A percentile compares a stretch with the other conserved stretches of the same genome.
Conservation (phyloP, 2,329 filamentous ascomycete genomes). For the Ophiostoma sp. region DNA sequence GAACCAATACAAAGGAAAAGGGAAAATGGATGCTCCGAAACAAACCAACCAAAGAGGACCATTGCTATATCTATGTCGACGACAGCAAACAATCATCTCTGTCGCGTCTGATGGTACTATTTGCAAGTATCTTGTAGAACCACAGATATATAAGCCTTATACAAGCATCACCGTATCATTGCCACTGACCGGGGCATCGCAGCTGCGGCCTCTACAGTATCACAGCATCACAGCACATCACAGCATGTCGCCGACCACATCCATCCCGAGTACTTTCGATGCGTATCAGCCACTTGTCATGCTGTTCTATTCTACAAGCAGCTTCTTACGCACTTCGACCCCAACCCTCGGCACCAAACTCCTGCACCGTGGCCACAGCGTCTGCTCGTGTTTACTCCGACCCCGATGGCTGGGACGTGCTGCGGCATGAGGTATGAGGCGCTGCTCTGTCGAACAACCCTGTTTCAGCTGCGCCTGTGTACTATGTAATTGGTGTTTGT, state of each 20-base stretch:
- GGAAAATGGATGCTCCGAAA: no score
- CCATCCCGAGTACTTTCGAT: background rate
- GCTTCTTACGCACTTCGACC: background rate
- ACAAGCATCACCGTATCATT: background rate
- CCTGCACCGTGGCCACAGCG: background rate
- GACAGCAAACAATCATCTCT: no score
- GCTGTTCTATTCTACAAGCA: background rate
- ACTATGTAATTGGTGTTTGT: background rate
- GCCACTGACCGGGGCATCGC: background rate
- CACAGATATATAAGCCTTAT: background rate
- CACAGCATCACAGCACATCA: background rate
- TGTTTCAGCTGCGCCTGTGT: background rate
- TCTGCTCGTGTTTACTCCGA: background rate
- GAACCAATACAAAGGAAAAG: no score
- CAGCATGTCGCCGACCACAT: background rate
- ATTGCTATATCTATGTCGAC: no score
- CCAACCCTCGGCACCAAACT: no score
- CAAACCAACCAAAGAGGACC: no score
- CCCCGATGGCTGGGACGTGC: background rate
- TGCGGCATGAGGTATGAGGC: background rate
- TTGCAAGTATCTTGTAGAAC: no score
- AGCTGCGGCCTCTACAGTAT: background rate
- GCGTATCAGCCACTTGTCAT: background rate
- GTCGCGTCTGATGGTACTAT: no score
- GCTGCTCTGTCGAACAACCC: background rate